Evolutionary conservation across 163 green algal genomes (phyloP).

Genomic region (Coccomyxa subellipsoidea): DNA sequence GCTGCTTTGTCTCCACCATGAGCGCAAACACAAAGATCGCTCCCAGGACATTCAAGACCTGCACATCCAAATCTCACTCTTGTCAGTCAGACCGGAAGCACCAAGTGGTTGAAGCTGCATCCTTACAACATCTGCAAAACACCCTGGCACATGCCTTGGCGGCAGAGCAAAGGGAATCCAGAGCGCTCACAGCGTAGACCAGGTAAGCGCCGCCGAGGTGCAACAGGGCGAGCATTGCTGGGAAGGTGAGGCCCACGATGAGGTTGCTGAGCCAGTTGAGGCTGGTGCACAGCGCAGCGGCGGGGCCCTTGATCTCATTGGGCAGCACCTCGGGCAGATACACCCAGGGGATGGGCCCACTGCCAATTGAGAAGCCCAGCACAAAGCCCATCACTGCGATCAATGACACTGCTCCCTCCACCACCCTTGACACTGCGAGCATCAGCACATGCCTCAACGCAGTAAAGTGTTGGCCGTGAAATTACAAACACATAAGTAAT

Average conservation of each 20-base stretch:
- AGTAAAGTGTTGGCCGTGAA: neutral
- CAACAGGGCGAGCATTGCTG: constrained; percentile 43
- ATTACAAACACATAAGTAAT: too few species aligned
- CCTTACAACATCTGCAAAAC: neutral
- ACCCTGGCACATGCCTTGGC: neutral
- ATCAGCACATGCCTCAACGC: neutral
- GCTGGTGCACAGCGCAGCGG: constrained; percentile 34
- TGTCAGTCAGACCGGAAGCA: neutral
- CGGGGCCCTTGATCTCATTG: constrained; percentile 15
- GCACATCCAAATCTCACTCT: neutral
- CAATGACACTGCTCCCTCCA: constrained; percentile 21
- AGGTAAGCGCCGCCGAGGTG: constrained; percentile 48
- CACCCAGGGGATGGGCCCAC: constrained; percentile 63
- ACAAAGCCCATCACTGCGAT: constrained; percentile 44
- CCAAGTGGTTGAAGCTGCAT: neutral
- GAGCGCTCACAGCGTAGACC: constrained; percentile 38
- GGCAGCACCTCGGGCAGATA: constrained; percentile 49
- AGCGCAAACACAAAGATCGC: constrained; percentile 29
- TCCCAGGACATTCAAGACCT: constrained; percentile 33
- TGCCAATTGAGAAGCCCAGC: constrained; percentile 47
- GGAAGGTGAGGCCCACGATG: constrained; percentile 53
- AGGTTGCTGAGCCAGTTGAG: constrained; percentile 62
- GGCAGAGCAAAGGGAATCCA: neutral
- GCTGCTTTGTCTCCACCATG: constrained; percentile 62
- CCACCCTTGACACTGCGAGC: constrained; percentile 5